Evolutionary conservation across 2,329 filamentous ascomycete species (phyloP), one percentile per base, ranked within the genome.

Genomic region (Paecilomyces variotii): DNA sequence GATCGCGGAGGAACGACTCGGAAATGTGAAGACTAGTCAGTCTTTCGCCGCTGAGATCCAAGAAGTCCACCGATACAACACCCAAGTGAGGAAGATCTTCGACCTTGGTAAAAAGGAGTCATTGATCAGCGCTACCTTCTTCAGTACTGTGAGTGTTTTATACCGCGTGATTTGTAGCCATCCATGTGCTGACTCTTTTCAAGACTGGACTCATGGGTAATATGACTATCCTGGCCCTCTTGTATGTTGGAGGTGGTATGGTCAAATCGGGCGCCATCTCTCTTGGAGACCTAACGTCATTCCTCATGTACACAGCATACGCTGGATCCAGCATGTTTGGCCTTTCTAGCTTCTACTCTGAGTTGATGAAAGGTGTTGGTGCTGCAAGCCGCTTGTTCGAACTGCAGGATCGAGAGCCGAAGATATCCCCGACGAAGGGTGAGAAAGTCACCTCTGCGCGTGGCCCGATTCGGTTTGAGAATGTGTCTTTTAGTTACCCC

Each of bases 321-420:
- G 86, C 86, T 56, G 86, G 86, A 19, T 94, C 90, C 54, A 96
- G 90, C 74, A 84, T 99, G 63, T 96, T 97, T 66, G 94, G 94
- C 3, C 80, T 99, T 1, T 96, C 91, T 3, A 91, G 90, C 58
- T 99, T 99, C 77, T 99, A 97, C 75, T 96, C 92, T 0, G 94
- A 99, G 72, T 82, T 99, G 61, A 99, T 99, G 94, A 99, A 99
- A 75, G 95, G 95, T 50, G 93, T 96, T 3, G 94, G 95, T 68
- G 94, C 94, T 50, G 94, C 94, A n/a, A 96, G 89, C 68, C 88
- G 94, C 60, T 81, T 99, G 1, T 99, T 99, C 69, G 94, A 99
- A 71, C 83, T 99, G 4, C 92, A 97, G 72, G 94, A 99, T 72
- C 87, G 94, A 62, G 80, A 90, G 59, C 89, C 92, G 0, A 88